phyloP scores from a whole-genome alignment of 257 asterid species.

The Solanum corneliomulleri region DNA sequence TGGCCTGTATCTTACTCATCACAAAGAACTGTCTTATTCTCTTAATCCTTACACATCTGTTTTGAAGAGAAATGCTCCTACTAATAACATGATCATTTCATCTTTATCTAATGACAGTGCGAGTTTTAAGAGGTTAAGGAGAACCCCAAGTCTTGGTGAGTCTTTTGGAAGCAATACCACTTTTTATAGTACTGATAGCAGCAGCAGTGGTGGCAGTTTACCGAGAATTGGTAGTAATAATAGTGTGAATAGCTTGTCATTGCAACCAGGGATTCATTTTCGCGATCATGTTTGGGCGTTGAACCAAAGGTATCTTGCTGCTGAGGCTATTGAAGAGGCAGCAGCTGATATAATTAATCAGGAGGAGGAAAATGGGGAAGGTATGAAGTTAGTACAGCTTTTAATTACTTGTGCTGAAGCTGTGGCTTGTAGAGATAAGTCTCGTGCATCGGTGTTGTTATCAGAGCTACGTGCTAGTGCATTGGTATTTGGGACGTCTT shows the following conservation, averaged over 20 bases:
- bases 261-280: slow-evolving; percentile 24
- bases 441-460: slow-evolving; percentile 47
- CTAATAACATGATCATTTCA: slow-evolving; percentile 27
- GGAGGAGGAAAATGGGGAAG: slow-evolving; percentile 25
- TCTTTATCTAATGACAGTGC: slow-evolving; percentile 21
- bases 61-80: slow-evolving; percentile 15
- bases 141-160: slow-evolving; percentile 15
- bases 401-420: slow-evolving; percentile 79
- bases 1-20: background rate
- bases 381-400: slow-evolving; percentile 52
- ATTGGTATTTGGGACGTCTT: slow-evolving; percentile 66
- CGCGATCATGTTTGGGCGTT: slow-evolving; percentile 60
- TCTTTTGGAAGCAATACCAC: slow-evolving; percentile 11
- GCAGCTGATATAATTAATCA: slow-evolving; percentile 12
- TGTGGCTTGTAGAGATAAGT: slow-evolving; percentile 64
- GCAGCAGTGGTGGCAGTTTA: slow-evolving; percentile 9
- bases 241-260: slow-evolving; percentile 27
- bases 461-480: slow-evolving; percentile 58
- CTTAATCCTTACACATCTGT: slow-evolving; percentile 11
- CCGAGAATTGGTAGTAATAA: slow-evolving; percentile 26
- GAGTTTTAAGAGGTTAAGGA: slow-evolving; percentile 33
- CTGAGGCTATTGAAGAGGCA: slow-evolving; percentile 47
- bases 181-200: background rate
- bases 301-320: slow-evolving; percentile 47
- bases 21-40: background rate